Evolutionary conservation across 78 protist genomes (phyloP).

Genomic region (Guillardia theta): DNA sequence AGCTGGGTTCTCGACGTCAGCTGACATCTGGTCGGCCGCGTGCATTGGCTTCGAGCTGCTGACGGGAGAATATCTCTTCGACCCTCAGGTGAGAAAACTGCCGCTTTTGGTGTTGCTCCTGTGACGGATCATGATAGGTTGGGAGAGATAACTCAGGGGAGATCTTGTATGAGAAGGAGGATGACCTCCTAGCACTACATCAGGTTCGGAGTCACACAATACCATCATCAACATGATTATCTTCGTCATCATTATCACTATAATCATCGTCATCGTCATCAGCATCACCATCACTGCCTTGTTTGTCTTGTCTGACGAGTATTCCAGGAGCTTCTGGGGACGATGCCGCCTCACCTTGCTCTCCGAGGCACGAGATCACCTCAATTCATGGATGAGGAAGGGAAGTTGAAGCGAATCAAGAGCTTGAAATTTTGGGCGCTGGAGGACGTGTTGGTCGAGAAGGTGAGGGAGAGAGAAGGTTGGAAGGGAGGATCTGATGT

Average conservation of each 20-base stretch:
- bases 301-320: too few species aligned
- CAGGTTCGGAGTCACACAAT: too few species aligned
- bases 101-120: too few species aligned
- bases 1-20: background rate
- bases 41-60: background rate
- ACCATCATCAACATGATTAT: too few species aligned
- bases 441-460: background rate
- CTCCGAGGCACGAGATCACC: background rate
- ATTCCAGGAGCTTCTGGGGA: background rate
- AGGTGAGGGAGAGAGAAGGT: too few species aligned
- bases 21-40: background rate
- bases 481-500: too few species aligned
- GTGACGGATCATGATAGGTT: too few species aligned
- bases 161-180: background rate
- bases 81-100: background rate
- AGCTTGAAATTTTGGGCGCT: background rate
- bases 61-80: background rate
- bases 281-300: too few species aligned
- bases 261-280: too few species aligned
- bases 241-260: too few species aligned
- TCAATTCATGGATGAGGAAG: background rate
- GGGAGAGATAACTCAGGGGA: background rate
- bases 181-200: background rate
- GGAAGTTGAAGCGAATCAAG: background rate
- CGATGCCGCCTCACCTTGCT: background rate